phyloP scores from a whole-genome alignment of 495 filamentous ascomycete genomes.

The Clavariopsis aquatica region DNA sequence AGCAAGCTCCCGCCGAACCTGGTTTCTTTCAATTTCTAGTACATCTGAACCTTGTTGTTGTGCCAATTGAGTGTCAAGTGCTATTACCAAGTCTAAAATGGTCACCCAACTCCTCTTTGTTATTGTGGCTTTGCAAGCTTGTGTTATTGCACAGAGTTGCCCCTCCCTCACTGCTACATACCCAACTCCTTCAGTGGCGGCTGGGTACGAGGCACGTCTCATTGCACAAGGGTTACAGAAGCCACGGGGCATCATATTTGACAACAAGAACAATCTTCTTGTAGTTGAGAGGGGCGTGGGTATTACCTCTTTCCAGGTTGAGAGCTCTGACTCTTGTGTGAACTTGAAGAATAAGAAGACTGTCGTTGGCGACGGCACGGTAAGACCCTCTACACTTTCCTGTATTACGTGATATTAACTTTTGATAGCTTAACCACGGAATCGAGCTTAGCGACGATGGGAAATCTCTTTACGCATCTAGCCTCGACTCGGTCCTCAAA shows the following conservation, averaged over 20 bases:
- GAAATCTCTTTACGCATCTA: conserved; percentile 23
- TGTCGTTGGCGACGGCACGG: conserved; percentile 17
- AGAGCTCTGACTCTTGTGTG: conserved; percentile 1
- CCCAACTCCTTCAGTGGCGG: conserved; percentile 52
- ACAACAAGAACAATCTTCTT: conserved; percentile 22
- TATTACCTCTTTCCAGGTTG: conserved; percentile 10
- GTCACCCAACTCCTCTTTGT: conserved; percentile 9
- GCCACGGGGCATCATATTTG: conserved; percentile 19
- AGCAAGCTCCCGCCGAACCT: neutral
- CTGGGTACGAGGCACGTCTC: conserved; percentile 59
- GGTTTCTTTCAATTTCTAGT: conserved; percentile 1
- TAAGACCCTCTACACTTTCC: conserved; percentile 1
- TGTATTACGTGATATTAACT: neutral
- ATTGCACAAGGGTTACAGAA: conserved; percentile 48
- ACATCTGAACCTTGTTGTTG: neutral
- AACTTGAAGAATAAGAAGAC: conserved; percentile 44
- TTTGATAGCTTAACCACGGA: conserved; percentile 27
- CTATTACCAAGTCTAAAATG: conserved; percentile 12
- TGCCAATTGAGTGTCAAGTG: neutral
- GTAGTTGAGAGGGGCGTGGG: conserved; percentile 19
- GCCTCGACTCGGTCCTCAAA: conserved; percentile 20
- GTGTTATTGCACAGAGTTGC: conserved; percentile 28
- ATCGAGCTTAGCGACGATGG: conserved; percentile 19
- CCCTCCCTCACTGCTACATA: conserved; percentile 36
- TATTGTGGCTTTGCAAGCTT: conserved; percentile 11